These are phyloP conservation scores for Cicer arietinum DNA, from an alignment of 306 rosid genomes.

Conservation along the genomic window DNA sequence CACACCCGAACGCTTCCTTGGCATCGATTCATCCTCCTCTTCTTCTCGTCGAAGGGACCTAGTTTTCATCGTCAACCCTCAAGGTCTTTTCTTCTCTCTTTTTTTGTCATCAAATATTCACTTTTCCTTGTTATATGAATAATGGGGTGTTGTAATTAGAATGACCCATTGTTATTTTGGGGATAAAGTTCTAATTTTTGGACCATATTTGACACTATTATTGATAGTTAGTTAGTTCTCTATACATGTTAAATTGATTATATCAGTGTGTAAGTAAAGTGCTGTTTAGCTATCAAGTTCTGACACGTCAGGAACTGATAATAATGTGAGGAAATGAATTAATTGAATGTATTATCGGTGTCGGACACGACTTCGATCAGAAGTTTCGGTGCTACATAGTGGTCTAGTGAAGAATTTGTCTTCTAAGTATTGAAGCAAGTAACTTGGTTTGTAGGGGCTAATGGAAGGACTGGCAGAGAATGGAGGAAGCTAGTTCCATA, in stretches of 20 bases:
- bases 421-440: conserved; percentile 8
- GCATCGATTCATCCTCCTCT: conserved; percentile 55
- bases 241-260: conserved; percentile 12
- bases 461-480: conserved; percentile 84
- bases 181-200: conserved; percentile 28
- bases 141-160: conserved; percentile 37
- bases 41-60: conserved; percentile 70
- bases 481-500: conserved; percentile 94
- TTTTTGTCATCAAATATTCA: no score
- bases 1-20: conserved; percentile 55
- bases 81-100: conserved; percentile 51
- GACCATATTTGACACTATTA: neutral
- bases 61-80: conserved; percentile 93
- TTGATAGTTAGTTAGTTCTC: neutral
- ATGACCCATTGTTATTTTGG: neutral
- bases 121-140: conserved; percentile 25
- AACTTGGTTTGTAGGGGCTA: conserved; percentile 72
- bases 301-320: no score
- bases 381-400: no score
- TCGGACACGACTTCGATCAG: no score
- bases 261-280: conserved; percentile 2
- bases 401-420: conserved; percentile 1
- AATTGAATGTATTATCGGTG: no score
- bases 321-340: no score
- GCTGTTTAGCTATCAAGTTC: neutral